Base-by-base conservation (phyloP, 73 alveolate genomes). In the Loxodes magnus region DNA sequence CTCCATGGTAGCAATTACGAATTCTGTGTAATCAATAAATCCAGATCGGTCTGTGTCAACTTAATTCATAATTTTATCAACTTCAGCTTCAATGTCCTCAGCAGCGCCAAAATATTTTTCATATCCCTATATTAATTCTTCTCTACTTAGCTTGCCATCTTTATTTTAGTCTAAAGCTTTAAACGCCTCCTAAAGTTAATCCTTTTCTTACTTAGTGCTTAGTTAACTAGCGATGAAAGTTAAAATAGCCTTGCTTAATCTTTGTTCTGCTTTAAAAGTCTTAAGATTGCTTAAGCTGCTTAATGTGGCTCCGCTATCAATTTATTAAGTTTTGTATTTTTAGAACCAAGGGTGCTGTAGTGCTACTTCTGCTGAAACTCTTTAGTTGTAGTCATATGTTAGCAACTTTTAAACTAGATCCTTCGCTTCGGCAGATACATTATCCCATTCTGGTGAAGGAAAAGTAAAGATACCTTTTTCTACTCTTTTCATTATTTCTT, bases 361-460 rank as follows among this genome's bases (percentile, higher is more conserved):
- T 24, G 92, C 88, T 23, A 77, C 72, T 17, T 26, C 19, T 10
- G 91, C 91, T 31, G 91, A 62, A 3, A 60, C 43, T 58, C 95
- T 67, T 20, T 60, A 31, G 7, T 51, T 41, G 6, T 81, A 74
- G 38, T 82, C 80, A 20, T 34, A 43, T 4, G 59, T 62, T 36
- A 90, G 59, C 77, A 86, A 52, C 63, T 74, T 51, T 25, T 54
- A 50, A 5, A 91, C 61, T 44, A 87, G 71, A 60, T 84, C 94
- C 55, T 73, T 92, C 9, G 90, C 96, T 49, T 81, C 94, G 10
- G 61, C 56, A 14, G 96, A 83, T 22, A 87, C 61, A 31, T 62
- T 59, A 10, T 68, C 64, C 94, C 94, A 82, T 20, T 64, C 77
- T 5, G 43, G 50, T 14, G 66, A 58, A 23, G 72, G 56, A 46